Base-by-base conservation (phyloP, 139 green algal species). In the Ettlia oleoabundans region DNA sequence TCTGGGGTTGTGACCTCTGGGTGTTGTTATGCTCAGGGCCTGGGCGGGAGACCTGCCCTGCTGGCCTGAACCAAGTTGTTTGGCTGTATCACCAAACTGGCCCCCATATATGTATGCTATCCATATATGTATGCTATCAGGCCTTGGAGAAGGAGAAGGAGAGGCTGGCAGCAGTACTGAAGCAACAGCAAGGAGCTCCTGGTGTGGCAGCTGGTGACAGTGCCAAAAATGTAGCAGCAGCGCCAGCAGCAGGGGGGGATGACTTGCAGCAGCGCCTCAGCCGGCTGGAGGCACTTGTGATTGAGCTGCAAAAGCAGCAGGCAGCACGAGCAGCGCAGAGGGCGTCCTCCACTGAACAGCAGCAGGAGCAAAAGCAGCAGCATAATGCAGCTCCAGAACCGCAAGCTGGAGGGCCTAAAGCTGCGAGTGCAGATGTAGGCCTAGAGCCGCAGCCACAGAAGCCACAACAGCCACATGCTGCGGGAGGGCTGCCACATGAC, bases 221-320 rank as follows among this genome's bases (percentile, higher is more conserved):
- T 9, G 32, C 70, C n/a, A 30, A 42, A 42, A 32, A n/a, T 41
- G 70, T 26, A 1, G 4, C 70, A 22, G 42, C 9, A 19, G 41
- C 2, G 28, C 13, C 28, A 28, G 21, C 38, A 18, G 18, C 15
- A 1, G 15, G 47, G 18, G 32, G 73, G 0, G 33, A 55, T 1
- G 53, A 80, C 21, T 15, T 80, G 26, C 33, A 80, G 73, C 33
- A 40, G 15, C 52, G 73, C 9, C 24, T 80, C 19, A 21, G 47
- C 9, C 73, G 28, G 0, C 53, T 80, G 53, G 73, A 80, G 19
- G 73, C 28, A 22, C 55, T 65, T 65, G 55, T 65, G 18, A 28
- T 5, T 7, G n/a, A 30, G 30, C 70, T 62, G 42, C 43, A 64
- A 28, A 42, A 33, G n/a, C 70, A 38, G 70, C 70, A 77, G 24